Conservation (phyloP, 2,329 filamentous ascomycete species). For the Lasiodiplodia citricola region DNA sequence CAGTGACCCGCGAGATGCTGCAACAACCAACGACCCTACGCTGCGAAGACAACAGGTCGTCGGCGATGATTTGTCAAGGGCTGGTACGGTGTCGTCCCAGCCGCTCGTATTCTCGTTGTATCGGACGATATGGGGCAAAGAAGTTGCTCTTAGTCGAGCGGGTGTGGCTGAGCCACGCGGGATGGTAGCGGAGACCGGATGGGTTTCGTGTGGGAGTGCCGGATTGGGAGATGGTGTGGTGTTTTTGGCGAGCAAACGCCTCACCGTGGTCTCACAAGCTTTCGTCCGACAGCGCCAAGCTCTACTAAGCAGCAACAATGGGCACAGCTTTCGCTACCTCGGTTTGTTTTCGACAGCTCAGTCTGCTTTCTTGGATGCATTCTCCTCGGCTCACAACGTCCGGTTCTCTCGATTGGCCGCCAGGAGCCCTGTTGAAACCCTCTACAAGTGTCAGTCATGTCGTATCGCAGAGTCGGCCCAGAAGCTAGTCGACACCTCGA, state of each 20-base stretch:
- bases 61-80: not conserved
- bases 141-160: not conserved
- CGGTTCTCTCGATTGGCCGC: not conserved
- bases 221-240: not conserved
- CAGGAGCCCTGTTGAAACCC: conserved; percentile 7
- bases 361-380: not conserved
- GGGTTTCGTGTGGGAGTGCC: conserved; percentile 6
- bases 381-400: not conserved
- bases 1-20: not conserved
- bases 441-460: conserved; percentile 9
- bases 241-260: conserved; percentile 7
- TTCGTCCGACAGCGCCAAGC: conserved; percentile 22
- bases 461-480: not conserved
- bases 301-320: conserved; percentile 5
- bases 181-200: not conserved
- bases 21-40: not conserved
- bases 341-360: not conserved
- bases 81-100: not conserved
- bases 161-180: conserved; percentile 2
- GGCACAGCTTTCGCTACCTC: not conserved
- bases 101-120: not conserved
- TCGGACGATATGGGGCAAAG: not conserved
- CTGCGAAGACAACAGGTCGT: not conserved
- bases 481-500: not conserved
- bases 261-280: conserved; percentile 20